Evolutionary conservation across 257 asterid species (phyloP).

Genomic region (Paraleonurus japonicus): DNA sequence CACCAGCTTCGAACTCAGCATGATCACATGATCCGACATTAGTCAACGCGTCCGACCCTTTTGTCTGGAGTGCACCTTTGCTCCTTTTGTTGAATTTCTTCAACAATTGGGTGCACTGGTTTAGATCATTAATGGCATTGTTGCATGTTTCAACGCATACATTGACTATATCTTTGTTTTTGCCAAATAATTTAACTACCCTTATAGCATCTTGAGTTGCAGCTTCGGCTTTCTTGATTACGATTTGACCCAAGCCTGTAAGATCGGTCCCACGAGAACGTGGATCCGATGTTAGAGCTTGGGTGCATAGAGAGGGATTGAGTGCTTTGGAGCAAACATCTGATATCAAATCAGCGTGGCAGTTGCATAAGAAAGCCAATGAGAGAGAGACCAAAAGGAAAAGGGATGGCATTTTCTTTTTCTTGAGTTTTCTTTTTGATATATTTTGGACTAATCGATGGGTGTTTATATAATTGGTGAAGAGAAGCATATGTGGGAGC

Average conservation of each 20-base stretch:
- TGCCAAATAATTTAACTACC: neutral
- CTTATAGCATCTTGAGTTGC: neutral
- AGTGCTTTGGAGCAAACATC: conserved; percentile 15
- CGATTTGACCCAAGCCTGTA: conserved; percentile 14
- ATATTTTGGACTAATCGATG: neutral
- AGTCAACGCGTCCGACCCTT: conserved; percentile 35
- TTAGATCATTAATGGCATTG: conserved; percentile 15
- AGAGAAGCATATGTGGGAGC: neutral
- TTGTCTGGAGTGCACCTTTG: neutral
- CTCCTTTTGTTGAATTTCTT: neutral
- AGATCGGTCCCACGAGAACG: conserved; percentile 26
- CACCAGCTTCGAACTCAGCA: conserved; percentile 12
- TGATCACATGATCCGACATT: conserved; percentile 33
- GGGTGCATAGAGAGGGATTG: conserved; percentile 21
- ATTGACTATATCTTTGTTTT: neutral
- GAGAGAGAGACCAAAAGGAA: conserved; percentile 3
- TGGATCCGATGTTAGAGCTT: conserved; percentile 16
- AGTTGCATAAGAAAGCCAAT: neutral
- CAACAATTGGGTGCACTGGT: conserved; percentile 1
- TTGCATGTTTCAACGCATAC: conserved; percentile 30
- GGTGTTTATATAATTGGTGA: neutral
- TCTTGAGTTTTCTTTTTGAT: neutral
- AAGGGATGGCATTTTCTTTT: conserved; percentile 13
- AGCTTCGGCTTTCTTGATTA: conserved; percentile 3
- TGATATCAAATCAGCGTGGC: conserved; percentile 26